These are phyloP conservation scores for Suillus bovinus DNA, from an alignment of 768 basidiomycete species.

Conservation along the genomic window DNA sequence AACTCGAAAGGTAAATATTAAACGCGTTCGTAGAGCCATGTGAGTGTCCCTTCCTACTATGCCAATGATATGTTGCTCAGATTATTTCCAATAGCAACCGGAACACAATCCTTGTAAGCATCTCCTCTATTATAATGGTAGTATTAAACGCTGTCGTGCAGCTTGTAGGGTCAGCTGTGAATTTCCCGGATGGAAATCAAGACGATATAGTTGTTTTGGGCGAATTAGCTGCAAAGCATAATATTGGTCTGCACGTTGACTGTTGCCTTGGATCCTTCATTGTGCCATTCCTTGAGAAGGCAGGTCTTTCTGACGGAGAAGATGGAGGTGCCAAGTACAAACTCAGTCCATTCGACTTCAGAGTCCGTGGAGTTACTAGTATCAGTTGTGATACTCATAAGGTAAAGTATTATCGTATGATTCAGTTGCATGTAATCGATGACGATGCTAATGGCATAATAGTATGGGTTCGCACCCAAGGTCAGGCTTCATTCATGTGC, in stretches of 20 bases:
- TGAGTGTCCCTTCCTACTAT: constrained; percentile 39
- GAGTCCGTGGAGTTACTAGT: constrained; percentile 86
- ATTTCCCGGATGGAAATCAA: constrained; percentile 85
- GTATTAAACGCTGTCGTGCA: constrained; percentile 26
- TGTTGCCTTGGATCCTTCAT: constrained; percentile 95
- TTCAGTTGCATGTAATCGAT: not conserved
- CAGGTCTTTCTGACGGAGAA: constrained; percentile 65
- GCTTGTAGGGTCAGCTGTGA: constrained; percentile 85
- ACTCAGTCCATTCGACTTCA: constrained; percentile 83
- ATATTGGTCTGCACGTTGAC: constrained; percentile 90
- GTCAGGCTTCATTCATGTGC: constrained; percentile 35
- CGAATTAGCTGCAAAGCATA: constrained; percentile 67
- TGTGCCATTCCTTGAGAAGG: constrained; percentile 85
- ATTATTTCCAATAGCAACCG: constrained; percentile 54
- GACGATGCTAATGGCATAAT: constrained; percentile 1
- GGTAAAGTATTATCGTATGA: constrained; percentile 36
- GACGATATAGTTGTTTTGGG: constrained; percentile 84
- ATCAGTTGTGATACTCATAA: constrained; percentile 98
- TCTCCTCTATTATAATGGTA: not conserved
- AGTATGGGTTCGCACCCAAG: constrained; percentile 97
- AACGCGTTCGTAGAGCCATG: constrained; percentile 84
- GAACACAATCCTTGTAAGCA: constrained; percentile 82
- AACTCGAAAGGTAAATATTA: constrained; percentile 79
- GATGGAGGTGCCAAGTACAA: constrained; percentile 48
- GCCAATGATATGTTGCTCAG: not conserved